Evolutionary conservation across 2,329 filamentous ascomycete species (phyloP), one percentile per base, ranked within the genome.

Genomic region (Corinectria fuckeliana): DNA sequence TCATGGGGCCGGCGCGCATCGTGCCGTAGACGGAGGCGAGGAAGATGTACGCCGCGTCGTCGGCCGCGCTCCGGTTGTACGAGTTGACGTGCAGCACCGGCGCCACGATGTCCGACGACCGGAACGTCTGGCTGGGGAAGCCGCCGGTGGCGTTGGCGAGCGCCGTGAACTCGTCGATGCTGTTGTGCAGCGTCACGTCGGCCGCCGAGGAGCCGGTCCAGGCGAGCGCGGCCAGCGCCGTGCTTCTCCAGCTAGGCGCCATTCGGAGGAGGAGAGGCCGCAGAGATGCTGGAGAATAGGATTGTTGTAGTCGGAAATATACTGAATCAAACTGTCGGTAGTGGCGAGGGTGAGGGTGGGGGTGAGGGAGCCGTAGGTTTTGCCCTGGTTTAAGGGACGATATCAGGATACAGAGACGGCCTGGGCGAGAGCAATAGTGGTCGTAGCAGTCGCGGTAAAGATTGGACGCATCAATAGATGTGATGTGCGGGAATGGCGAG

Each of bases 31-130:
- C 64, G 39, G 64, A 64, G 20, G 71, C 72, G 21, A 77, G 56
- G 60, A 77, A 77, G 42, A 78, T 70, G 61, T 73, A 73, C 0
- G 64, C 66, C 9, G 72, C 66, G 14, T 69, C 58, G 56, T 76
- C 71, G 34, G 69, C 60, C 23, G 60, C 63, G 16, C 56, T 32
- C 18, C 57, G 56, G 36, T 75, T 64, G 67, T 71, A 75, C 1
- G 62, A 51, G 53, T 75, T 74, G 56, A 77, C 66, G 48, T 76
- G 72, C 45, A 77, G 66, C 7, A 75, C 57, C 3, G 76, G 75
- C 1, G 73, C 75, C 20, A 73, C 52, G 20, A 77, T 69, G 10
- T 70, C 58, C 13, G 72, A 72, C 0, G 75, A 75, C 28, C 62
- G 61, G 56, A 75, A 78, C 0, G 62, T 68, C 58, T 78, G 75